Conservation (phyloP, 805 yeast genomes). For the Candida maesae region DNA sequence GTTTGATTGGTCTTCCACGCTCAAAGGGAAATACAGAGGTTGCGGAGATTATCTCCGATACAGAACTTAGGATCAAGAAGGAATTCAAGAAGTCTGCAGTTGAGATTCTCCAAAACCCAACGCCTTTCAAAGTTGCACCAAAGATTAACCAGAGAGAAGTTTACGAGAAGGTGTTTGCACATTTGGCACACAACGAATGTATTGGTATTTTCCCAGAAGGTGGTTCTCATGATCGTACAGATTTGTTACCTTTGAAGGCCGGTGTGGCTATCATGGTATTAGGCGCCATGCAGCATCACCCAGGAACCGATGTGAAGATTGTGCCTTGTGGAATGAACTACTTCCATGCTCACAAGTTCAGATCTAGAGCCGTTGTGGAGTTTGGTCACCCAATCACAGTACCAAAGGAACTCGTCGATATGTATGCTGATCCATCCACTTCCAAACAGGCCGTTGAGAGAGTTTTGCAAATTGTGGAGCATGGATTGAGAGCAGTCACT, state of each 20-base stretch:
- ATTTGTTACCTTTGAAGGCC: constrained; percentile 86
- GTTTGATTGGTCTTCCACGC: constrained; percentile 72
- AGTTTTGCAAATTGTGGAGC: constrained; percentile 66
- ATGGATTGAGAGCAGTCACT: constrained; percentile 83
- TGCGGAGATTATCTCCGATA: constrained; percentile 63
- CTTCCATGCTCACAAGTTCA: constrained; percentile 91
- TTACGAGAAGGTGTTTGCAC: constrained; percentile 80
- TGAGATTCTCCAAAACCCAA: constrained; percentile 45
- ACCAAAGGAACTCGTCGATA: constrained; percentile 52
- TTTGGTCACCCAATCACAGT: constrained; percentile 87
- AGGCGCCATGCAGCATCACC: constrained; percentile 82
- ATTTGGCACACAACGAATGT: constrained; percentile 74
- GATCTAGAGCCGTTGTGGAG: constrained; percentile 93
- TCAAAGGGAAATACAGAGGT: constrained; percentile 76
- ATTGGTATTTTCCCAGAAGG: constrained; percentile 97
- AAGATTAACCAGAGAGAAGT: constrained; percentile 85
- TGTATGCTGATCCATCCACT: constrained; percentile 57
- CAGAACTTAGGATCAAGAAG: constrained; percentile 61
- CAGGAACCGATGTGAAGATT: constrained; percentile 73
- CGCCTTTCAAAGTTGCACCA: constrained; percentile 66
- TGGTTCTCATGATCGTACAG: constrained; percentile 95
- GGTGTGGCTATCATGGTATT: constrained; percentile 98
- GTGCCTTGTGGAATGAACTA: constrained; percentile 98
- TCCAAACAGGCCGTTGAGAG: constrained; percentile 72
- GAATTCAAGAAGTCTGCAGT: constrained; percentile 58